Base-by-base conservation (phyloP, 257 asterid species). In the Ajuga chamaepitys region DNA sequence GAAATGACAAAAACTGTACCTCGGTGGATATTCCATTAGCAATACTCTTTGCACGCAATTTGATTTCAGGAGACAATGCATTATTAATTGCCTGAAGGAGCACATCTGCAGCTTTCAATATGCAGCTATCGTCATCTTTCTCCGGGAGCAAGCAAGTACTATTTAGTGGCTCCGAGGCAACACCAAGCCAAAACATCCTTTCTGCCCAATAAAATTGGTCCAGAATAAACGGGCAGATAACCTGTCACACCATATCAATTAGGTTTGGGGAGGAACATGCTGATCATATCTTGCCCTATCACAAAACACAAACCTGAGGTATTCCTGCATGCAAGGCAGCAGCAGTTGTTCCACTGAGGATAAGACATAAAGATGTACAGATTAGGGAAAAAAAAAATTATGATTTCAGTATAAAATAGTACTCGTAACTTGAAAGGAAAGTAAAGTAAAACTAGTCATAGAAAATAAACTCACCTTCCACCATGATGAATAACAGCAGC, bases 201-300 rank as follows among this genome's bases (percentile, higher is more conserved):
- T 93, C 99, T 12, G 97, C 99, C 97, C 99, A 93, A 54, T 93
- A 93, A 75, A 84, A 89, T 63, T 93, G 97, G 74, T 93, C 99
- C 82, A 89, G 76, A 70, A 87, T 77, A 75, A 93, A 87, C 13
- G 97, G 99, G 45, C 99, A 93, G 51, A 93, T 69, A 32, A 93
- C 76, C 99, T 93, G 86, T 58, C 62, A 73, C 46, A 44, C 52
- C 35, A 59, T 7, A 67, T 40, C 57, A 46, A 47, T 38, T 18
- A 60, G 70, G 47, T 22, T 59, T 64, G 22, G 30, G 26, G 62
- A 28, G 63, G 60, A 48, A 45, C 30, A 62, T 47, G 73, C 38
- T 66, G 41, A 40, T 32, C 2, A 3, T 30, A 7, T 9, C 35
- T 50, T 61, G 68, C 60, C 56, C 66, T 40, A 70, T 48, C 17